Base-by-base conservation (phyloP, 169 alveolate species). In the Plasmodium fragile region DNA sequence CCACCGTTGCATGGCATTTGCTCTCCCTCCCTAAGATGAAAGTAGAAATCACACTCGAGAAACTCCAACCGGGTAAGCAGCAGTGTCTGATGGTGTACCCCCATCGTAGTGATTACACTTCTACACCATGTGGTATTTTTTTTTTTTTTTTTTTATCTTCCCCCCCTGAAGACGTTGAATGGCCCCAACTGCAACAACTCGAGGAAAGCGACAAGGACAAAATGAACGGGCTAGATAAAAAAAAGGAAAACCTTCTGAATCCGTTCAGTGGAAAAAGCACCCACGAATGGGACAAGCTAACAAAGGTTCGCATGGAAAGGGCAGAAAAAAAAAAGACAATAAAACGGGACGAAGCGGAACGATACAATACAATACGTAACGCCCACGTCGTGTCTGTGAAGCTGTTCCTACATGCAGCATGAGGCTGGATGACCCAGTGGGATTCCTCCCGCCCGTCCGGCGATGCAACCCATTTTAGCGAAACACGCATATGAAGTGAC, bases 191-290 rank as follows among this genome's bases (percentile, higher is more conserved):
- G 30, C 36, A 65, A 25, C n/a, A 65, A 65, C 28, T 55, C 22
- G 53, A n/a, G 53, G 78, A 83, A 71, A 45, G 4, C 30, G 72
- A 71, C 4, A 72, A 70, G 36, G 45, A 41, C 11, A 65, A 65
- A 18, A 6, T 8, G 75, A 18, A 65, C 55, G 77, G 34, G 22
- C n/a, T 30, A 59, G 16, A 32, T 3, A 39, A 71, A 83, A 32
- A 49, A 4, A 73, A 72, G 5, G 77, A 52, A 11, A 72, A 83
- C 28, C 36, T 83, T 1, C 53, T 83, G 11, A 83, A 83, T 34
- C 92, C 92, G n/a, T 83, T 83, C 39, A 52, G 59, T 32, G 92
- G 92, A 25, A 83, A 83, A n/a, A 83, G 92, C 55, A 52, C 72
- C 77, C 73, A 83, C 77, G 92, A 83, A 8, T 83, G 92, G 92